These are phyloP conservation scores for Fomitopsis schrenkii DNA, from an alignment of 1,284 basidiomycete genomes.

Conservation along the genomic window DNA sequence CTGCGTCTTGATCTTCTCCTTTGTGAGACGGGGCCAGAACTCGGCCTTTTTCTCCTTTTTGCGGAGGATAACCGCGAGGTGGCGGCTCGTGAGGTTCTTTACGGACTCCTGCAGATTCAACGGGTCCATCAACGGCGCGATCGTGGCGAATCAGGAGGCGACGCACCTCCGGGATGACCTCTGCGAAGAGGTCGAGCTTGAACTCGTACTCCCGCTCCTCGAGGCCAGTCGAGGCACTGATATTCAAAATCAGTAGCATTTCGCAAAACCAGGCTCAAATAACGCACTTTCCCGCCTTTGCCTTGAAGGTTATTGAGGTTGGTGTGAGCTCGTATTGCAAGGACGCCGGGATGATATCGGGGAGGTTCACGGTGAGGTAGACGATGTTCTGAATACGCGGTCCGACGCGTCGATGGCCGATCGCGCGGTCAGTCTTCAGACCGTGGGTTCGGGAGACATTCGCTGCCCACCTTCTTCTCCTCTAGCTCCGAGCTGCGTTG, in stretches of 20 bases:
- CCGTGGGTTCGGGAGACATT: conserved; percentile 9
- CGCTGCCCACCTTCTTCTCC: conserved; percentile 59
- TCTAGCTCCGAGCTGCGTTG: conserved; percentile 74
- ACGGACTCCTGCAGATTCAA: conserved; percentile 52
- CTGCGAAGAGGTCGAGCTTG: conserved; percentile 66
- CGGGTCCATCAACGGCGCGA: background rate
- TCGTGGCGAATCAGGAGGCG: background rate
- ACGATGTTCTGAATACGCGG: conserved; percentile 63
- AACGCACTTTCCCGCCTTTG: conserved; percentile 67
- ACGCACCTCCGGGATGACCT: conserved; percentile 70
- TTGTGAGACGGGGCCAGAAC: conserved; percentile 88
- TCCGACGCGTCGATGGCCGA: conserved; percentile 22
- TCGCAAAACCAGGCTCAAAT: background rate
- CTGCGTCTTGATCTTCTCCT: conserved; percentile 75
- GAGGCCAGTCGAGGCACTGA: conserved; percentile 45
- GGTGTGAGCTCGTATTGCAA: conserved; percentile 64
- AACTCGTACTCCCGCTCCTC: conserved; percentile 69
- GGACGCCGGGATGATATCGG: conserved; percentile 65
- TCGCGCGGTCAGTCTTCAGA: conserved; percentile 8
- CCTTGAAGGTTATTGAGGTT: conserved; percentile 66
- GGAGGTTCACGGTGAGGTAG: conserved; percentile 81
- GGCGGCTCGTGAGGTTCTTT: conserved; percentile 61
- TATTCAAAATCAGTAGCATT: background rate
- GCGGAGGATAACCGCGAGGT: conserved; percentile 63
- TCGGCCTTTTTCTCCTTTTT: conserved; percentile 77